Evolutionary conservation across 75 land plant species (phyloP).

Genomic region (Pinus taeda): DNA sequence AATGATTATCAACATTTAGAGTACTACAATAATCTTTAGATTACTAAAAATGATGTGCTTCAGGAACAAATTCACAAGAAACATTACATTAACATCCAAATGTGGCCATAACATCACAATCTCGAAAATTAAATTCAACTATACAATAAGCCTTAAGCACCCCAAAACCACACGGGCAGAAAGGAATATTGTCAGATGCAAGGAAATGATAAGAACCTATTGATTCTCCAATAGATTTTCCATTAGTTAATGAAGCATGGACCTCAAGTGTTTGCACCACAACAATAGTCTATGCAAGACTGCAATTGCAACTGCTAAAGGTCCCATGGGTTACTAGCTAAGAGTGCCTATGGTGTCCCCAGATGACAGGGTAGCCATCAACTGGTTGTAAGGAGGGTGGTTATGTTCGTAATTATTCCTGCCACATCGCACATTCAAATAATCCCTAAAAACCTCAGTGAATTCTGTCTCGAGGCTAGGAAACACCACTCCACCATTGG

Average conservation of each 20-base stretch:
- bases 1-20: no score
- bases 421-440: slow-evolving; percentile 19
- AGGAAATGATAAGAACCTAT: background rate
- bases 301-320: slow-evolving; percentile 39
- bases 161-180: background rate
- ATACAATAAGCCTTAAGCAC: no score
- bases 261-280: slow-evolving; percentile 36
- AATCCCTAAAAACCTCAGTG: slow-evolving; percentile 34
- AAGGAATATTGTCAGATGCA: background rate
- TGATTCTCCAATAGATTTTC: background rate
- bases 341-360: slow-evolving; percentile 32
- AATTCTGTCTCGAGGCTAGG: slow-evolving; percentile 20
- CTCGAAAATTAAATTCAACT: no score
- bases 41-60: no score
- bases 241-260: slow-evolving; percentile 16
- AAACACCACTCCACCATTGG: slow-evolving; percentile 28
- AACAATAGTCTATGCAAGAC: slow-evolving; percentile 39
- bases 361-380: slow-evolving; percentile 31
- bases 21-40: no score
- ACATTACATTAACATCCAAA: no score
- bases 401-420: slow-evolving; percentile 22
- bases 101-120: no score
- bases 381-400: slow-evolving; percentile 25
- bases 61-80: no score
- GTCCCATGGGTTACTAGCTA: slow-evolving; percentile 35